Evolutionary conservation across 495 filamentous ascomycete species (phyloP).

Genomic region (Neurospora sp.): DNA sequence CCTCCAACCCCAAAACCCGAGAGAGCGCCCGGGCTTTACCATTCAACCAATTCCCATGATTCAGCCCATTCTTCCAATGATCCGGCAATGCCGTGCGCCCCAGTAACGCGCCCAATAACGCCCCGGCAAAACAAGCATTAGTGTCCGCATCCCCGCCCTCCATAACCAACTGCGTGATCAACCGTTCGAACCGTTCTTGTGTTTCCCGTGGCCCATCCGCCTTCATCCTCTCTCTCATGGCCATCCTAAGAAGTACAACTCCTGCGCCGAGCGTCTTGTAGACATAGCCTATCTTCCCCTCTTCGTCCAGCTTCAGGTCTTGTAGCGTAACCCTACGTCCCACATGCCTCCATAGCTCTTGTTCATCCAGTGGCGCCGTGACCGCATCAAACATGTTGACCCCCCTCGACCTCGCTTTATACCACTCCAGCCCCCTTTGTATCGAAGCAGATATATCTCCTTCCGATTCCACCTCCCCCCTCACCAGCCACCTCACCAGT

Average conservation of each 20-base stretch:
- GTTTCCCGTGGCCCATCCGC: background rate
- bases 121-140: constrained; percentile 39
- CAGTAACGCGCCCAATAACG: constrained; percentile 31
- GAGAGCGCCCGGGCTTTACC: constrained; percentile 23
- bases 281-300: constrained; percentile 35
- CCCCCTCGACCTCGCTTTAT: constrained; percentile 2
- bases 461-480: constrained; percentile 29
- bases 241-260: constrained; percentile 26
- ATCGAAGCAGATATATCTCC: constrained; percentile 25
- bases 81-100: constrained; percentile 30
- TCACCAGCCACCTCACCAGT: constrained; percentile 30
- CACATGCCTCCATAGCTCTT: constrained; percentile 27
- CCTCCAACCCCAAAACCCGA: constrained; percentile 17
- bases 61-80: constrained; percentile 34
- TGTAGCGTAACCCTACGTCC: constrained; percentile 10
- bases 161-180: constrained; percentile 37
- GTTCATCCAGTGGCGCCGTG: constrained; percentile 18
- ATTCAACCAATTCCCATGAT: constrained; percentile 29
- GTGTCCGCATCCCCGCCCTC: constrained; percentile 41
- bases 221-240: constrained; percentile 17
- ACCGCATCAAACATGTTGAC: constrained; percentile 10
- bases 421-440: constrained; percentile 13
- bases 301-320: constrained; percentile 30
- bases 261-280: constrained; percentile 38
- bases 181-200: constrained; percentile 25